Conservation (phyloP, 1,284 basidiomycete genomes). For the Phellinidium pouzarii region DNA sequence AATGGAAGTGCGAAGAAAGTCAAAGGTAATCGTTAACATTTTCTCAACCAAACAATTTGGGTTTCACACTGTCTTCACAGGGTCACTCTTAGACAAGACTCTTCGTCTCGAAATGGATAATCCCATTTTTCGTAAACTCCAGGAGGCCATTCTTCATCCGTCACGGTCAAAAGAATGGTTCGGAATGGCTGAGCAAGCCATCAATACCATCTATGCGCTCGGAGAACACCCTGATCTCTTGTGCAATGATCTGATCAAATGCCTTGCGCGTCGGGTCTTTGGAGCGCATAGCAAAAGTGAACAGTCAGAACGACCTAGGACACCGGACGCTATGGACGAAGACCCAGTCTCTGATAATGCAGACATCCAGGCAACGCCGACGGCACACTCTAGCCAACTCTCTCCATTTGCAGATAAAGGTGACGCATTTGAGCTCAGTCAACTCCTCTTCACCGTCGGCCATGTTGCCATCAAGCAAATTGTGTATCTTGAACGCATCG, state of each 20-base stretch:
- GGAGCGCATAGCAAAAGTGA: slow-evolving; percentile 15
- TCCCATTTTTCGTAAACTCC: slow-evolving; percentile 78
- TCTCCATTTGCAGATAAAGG: slow-evolving; percentile 41
- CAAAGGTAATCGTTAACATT: slow-evolving; percentile 57
- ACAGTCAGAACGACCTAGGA: slow-evolving; percentile 22
- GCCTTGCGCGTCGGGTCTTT: slow-evolving; percentile 74
- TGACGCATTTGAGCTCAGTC: slow-evolving; percentile 83
- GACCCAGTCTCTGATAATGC: slow-evolving; percentile 29
- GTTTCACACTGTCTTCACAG: slow-evolving; percentile 30
- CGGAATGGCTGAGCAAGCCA: slow-evolving; percentile 90
- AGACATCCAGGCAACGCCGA: slow-evolving; percentile 14
- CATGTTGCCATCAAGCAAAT: slow-evolving; percentile 98
- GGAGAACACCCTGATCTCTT: slow-evolving; percentile 90
- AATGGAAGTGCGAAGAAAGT: slow-evolving; percentile 96
- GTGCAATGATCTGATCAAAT: slow-evolving; percentile 79
- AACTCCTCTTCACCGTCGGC: slow-evolving; percentile 90
- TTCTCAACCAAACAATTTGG: not conserved
- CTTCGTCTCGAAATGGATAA: slow-evolving; percentile 87
- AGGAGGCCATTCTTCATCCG: slow-evolving; percentile 71
- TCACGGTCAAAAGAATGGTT: slow-evolving; percentile 91
- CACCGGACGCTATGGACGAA: slow-evolving; percentile 49
- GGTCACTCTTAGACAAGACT: slow-evolving; percentile 83
- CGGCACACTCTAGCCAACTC: slow-evolving; percentile 13
- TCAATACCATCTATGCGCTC: slow-evolving; percentile 93
- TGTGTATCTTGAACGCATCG: slow-evolving; percentile 94